Base-by-base conservation (phyloP, 306 rosid genomes). In the Acacia acuminata region DNA sequence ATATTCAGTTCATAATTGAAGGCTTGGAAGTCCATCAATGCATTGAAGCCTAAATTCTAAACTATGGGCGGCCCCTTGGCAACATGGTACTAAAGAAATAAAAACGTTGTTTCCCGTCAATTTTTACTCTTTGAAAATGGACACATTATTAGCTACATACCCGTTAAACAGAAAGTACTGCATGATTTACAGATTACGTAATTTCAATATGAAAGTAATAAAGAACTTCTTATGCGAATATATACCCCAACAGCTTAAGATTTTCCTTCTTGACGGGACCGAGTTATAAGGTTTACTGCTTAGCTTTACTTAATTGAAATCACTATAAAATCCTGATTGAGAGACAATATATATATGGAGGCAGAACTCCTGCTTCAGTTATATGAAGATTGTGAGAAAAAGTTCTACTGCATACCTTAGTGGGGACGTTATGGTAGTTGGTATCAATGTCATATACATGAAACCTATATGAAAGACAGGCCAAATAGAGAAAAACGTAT, bases 401-500 rank as follows among this genome's bases (percentile, higher is more conserved):
- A 36, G 60, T 80, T 51, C 6, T 30, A 75, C 66, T 30, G 65
- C 85, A 91, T 84, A 94, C 97, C 98, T 88, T 88, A 38, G 90
- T 83, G 66, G 92, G 87, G 81, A 86, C n/a, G 12, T 85, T 79
- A 82, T 90, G 88, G 82, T 85, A 91, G 80, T 81, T 80, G 64
- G 98, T 91, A 80, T 95, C 98, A 73, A 95, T 77, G 79, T 95
- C 97, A 76, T 92, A 95, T 15, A 95, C 90, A 63, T 74, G 90
- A 85, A 95, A 93, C 85, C 96, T 95, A 84, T 7, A 63, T 71
- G 66, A 58, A 24, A 76, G 58, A 77, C 14, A 42, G 87, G 79
- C n/a, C 10, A 75, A 55, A 82, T 32, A 61, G 51, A 64, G 27
- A 45, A 75, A 75, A 17, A 36, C 65, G 15, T 24, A 63, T 75